Evolutionary conservation across 2,329 filamentous ascomycete genomes (phyloP), one percentile per base, ranked within the genome.

Genomic region (Zymoseptoria passerinii): DNA sequence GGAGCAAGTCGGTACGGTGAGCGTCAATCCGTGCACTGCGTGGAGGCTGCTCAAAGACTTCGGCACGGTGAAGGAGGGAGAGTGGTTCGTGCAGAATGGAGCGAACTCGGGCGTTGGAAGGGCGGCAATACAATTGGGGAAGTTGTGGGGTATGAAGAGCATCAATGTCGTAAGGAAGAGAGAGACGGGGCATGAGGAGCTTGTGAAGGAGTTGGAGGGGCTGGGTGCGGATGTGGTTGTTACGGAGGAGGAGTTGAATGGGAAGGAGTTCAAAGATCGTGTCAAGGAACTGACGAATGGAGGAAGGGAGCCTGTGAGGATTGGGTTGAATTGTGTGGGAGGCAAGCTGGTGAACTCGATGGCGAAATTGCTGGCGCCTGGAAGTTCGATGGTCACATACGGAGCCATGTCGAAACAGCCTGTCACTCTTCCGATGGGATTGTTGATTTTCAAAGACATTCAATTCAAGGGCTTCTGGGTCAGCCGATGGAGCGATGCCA

Each of bases 51-150:
- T 99, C 59, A 84, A 85, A 58, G 89, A 92, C 71, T 96, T 92
- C 70, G 84, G 80, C 65, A 71, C 77, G 3, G 74, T 86, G 69
- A 71, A 81, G 57, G 82, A 84, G n/a, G 89, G 92, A 56, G 87
- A 95, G 58, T 99, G 92, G 92, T 90, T 96, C 71, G 85, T 99
- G 52, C 94, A 99, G 75, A 99, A 99, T 72, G 94, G 92, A 7
- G 94, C 92, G 48, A 99, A 99, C 75, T 90, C 86, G 49, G 94
- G 91, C 9, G 94, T 99, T 16, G 94, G 94, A 1, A 80, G 94
- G 48, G 89, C 92, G 2, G 92, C 90, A 9, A 94, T 97, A 64
- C 94, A 99, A 76, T 79, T 99, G 1, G 92, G 83, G 1, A 81
- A 77, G 66, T 80, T 90, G 55, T 97, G 92, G 92, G 92, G 92